Evolutionary conservation across 2,329 filamentous ascomycete genomes (phyloP), one percentile per base, ranked within the genome.

Genomic region (Trichophyton schoenleinii): DNA sequence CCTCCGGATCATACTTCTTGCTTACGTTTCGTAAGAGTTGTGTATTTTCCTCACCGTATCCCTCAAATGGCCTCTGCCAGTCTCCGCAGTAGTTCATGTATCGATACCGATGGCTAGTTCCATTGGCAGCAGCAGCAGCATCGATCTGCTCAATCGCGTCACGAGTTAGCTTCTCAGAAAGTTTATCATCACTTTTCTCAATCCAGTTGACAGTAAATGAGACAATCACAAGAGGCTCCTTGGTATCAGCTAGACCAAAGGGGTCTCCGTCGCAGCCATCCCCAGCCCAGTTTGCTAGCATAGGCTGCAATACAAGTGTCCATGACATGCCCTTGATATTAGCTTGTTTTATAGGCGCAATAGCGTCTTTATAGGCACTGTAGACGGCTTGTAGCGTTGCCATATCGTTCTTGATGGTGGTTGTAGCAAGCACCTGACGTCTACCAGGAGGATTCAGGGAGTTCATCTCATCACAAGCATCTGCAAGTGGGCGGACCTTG

Each of bases 361-460:
- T 68, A 13, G 68, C 66, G 59, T 71, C 63, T 11, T 48, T 53
- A 55, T 73, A 74, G 1, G 68, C 67, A 20, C 63, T 52, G 58
- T 74, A 68, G 0, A 64, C 62, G 6, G 67, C 70, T 6, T 63
- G 48, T 3, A 74, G 57, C 1, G 72, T 74, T 15, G 64, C 64
- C 11, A 36, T 38, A n/a, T 74, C 70, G 34, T 73, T 74, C 57
- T 70, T 70, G 55, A 73, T 66, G 6, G 72, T 75, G n/a, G 71
- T 74, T 0, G 68, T 74, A 8, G 64, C 70, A 34, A 72, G 71
- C 1, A 67, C 63, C 58, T 75, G 72, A 6, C 70, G 67, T 48
- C 66, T 64, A 6, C 70, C 69, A 2, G 69, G 66, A n/a, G 69
- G 68, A 57, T 69, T 72, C 15, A 71, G 66, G 31, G 63, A 42